phyloP scores from a whole-genome alignment of 305 asterid species.

The Fraxinus albicans region DNA sequence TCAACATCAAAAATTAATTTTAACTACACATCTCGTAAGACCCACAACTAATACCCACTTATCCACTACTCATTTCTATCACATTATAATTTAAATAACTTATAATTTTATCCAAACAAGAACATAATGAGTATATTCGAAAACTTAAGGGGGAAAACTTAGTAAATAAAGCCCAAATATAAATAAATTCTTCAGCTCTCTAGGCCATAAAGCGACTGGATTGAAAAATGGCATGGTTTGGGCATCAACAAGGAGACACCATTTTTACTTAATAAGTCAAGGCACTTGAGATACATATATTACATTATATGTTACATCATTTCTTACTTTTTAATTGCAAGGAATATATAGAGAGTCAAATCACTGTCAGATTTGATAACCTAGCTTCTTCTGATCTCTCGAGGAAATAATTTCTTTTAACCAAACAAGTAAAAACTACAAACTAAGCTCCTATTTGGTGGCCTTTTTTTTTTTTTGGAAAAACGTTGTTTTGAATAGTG shows the following conservation, averaged over 20 bases:
- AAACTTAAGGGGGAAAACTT: not conserved
- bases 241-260: not conserved
- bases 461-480: no score
- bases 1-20: no score
- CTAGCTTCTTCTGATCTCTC: not conserved
- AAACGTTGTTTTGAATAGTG: no score
- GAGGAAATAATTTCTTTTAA: not conserved
- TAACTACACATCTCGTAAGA: not conserved
- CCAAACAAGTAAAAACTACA: not conserved
- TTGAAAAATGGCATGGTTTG: not conserved
- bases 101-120: not conserved
- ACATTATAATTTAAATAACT: not conserved
- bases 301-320: not conserved
- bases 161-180: not conserved
- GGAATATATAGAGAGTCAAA: not conserved
- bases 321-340: not conserved
- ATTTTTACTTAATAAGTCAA: not conserved
- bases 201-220: not conserved
- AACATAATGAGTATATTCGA: not conserved
- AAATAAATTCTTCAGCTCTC: not conserved
- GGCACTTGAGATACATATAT: not conserved
- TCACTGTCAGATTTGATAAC: not conserved
- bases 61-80: not conserved
- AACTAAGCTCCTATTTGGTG: not conserved
- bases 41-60: not conserved